Base-by-base conservation (phyloP, 352 stramenopile species). In the Phytophthora nicotianae region DNA sequence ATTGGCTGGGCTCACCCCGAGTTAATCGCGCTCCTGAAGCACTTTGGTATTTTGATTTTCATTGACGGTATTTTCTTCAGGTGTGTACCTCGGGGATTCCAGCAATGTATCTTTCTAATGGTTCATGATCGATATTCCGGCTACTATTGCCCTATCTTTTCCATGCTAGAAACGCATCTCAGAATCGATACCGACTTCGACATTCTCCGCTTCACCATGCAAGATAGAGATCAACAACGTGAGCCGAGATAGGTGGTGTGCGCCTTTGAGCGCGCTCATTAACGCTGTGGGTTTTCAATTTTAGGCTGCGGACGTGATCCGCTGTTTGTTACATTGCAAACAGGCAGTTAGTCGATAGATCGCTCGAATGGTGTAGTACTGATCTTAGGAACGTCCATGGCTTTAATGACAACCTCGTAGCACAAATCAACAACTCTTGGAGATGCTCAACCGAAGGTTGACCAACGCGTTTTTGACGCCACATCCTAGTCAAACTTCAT, bases 301-400 rank as follows among this genome's bases (percentile, higher is more conserved):
- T 19, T n/a, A 16, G 4, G 17, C n/a, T 6, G 38, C 38, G 10
- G 17, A 45, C n/a, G 13, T 45, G 3, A 45, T 24, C n/a, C n/a
- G 38, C n/a, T 45, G n/a, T 11, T 9, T 45, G 38, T 45, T 45
- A 5, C 38, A 45, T 24, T 45, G 23, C 13, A 45, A 45, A 45
- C n/a, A 45, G n/a, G 38, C 38, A 11, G 38, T 45, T 19, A 16
- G 38, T 23, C 16, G n/a, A 2, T 24, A 23, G 7, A 45, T 45
- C 24, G n/a, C n/a, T n/a, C n/a, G n/a, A n/a, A n/a, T n/a, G n/a
- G n/a, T n/a, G n/a, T n/a, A n/a, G n/a, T n/a, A n/a, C n/a, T n/a
- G n/a, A n/a, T n/a, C n/a, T n/a, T n/a, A n/a, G n/a, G n/a, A n/a
- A n/a, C n/a, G n/a, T n/a, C n/a, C n/a, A n/a, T n/a, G n/a, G n/a